Conservation (phyloP, 2,329 filamentous ascomycete species). For the Laburnicola sp. region DNA sequence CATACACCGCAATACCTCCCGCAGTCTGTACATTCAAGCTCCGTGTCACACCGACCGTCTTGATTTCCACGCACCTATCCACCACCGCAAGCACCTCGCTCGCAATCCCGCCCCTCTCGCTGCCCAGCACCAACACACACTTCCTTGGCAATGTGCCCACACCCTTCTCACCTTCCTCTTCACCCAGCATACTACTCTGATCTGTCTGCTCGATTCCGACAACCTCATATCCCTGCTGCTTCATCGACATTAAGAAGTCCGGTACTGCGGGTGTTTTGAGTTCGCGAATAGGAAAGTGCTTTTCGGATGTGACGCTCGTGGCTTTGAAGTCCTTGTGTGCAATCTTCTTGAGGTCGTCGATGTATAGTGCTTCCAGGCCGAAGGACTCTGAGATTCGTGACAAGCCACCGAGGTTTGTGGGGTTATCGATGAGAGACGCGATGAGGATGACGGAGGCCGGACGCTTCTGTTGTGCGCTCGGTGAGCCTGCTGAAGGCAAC, state of each 20-base stretch:
- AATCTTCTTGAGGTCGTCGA: conserved; percentile 47
- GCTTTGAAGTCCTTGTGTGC: conserved; percentile 54
- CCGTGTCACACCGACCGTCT: conserved; percentile 56
- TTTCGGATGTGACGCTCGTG: conserved; percentile 54
- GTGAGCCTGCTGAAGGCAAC: conserved; percentile 23
- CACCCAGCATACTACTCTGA: conserved; percentile 50
- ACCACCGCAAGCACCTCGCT: conserved; percentile 53
- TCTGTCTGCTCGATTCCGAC: conserved; percentile 60
- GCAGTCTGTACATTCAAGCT: conserved; percentile 61
- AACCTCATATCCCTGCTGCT: conserved; percentile 54
- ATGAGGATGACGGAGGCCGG: conserved; percentile 50
- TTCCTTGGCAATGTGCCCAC: conserved; percentile 41
- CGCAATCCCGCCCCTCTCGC: conserved; percentile 57
- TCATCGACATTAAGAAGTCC: conserved; percentile 47
- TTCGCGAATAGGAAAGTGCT: conserved; percentile 53
- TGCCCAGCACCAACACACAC: conserved; percentile 53
- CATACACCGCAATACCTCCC: conserved; percentile 55
- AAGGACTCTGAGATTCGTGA: conserved; percentile 57
- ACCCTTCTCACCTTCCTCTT: conserved; percentile 17
- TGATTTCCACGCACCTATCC: conserved; percentile 57
- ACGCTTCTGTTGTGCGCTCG: conserved; percentile 22
- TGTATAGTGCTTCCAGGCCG: conserved; percentile 51
- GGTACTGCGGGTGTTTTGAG: conserved; percentile 37
- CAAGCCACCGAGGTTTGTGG: conserved; percentile 55
- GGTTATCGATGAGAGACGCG: conserved; percentile 55